phyloP scores from a whole-genome alignment of 108 stramenopile genomes.

The Fistulifera pelliculosa region DNA sequence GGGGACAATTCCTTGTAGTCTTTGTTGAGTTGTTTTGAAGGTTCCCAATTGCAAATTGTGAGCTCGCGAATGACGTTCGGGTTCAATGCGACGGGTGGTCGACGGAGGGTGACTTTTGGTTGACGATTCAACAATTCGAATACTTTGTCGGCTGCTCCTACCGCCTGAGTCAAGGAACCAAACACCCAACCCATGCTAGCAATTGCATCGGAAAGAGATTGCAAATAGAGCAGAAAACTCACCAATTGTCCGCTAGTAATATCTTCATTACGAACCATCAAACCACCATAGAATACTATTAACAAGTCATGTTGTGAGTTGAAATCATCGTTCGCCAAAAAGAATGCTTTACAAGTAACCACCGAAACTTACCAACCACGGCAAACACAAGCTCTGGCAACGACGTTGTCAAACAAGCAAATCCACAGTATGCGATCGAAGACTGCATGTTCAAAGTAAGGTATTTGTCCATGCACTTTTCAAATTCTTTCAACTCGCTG shows the following conservation, averaged over 20 bases:
- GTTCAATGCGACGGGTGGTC: conserved; percentile 4
- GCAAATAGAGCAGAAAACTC: conserved; percentile 53
- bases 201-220: conserved; percentile 46
- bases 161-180: conserved; percentile 42
- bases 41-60: background rate
- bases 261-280: conserved; percentile 40
- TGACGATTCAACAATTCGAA: conserved; percentile 58
- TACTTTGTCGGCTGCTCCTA: conserved; percentile 75
- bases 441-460: conserved; percentile 34
- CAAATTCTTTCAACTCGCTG: conserved; percentile 49
- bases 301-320: background rate
- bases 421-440: conserved; percentile 57
- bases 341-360: too few species aligned
- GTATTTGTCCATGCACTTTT: conserved; percentile 39
- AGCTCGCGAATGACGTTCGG: background rate
- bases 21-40: conserved; percentile 2
- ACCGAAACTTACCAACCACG: conserved; percentile 24
- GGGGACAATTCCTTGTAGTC: conserved; percentile 1
- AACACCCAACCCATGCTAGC: conserved; percentile 50
- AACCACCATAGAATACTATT: conserved; percentile 71
- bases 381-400: conserved; percentile 71
- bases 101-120: conserved; percentile 18
- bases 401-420: conserved; percentile 46
- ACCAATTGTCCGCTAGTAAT: conserved; percentile 56
- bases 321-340: background rate